phyloP scores from a whole-genome alignment of 371 early-diverging fungal genomes.

The Rhizopus arrhizus region DNA sequence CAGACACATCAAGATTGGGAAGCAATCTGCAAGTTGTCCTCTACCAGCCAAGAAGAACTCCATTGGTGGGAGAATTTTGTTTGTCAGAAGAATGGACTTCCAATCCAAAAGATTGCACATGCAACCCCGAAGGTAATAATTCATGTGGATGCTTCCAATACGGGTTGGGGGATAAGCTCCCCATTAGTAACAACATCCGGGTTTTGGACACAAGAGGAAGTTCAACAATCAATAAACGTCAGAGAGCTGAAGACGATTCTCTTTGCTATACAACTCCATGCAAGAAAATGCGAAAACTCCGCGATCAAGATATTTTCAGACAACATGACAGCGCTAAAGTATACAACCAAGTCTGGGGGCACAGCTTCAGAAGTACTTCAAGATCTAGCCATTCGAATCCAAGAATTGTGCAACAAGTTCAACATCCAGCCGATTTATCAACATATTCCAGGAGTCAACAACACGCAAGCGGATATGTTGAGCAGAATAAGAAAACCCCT shows the following conservation, averaged over 20 bases:
- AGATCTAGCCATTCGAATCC: neutral
- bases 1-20: neutral
- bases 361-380: conserved; percentile 6
- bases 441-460: conserved; percentile 21
- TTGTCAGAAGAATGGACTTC: conserved; percentile 21
- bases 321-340: conserved; percentile 11
- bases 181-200: neutral
- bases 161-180: conserved; percentile 5
- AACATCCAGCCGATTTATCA: conserved; percentile 8
- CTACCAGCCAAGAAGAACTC: conserved; percentile 17
- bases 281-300: neutral
- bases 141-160: conserved; percentile 11
- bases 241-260: conserved; percentile 8
- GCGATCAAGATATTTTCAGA: neutral
- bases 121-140: neutral
- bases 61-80: too few species aligned
- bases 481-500: conserved; percentile 12
- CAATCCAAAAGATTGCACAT: neutral
- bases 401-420: neutral
- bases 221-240: conserved; percentile 10
- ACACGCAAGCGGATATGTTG: conserved; percentile 11
- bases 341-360: conserved; percentile 7
- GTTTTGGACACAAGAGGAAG: conserved; percentile 10
- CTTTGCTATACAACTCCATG: conserved; percentile 5
- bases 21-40: conserved; percentile 6